A percentile compares a stretch with the other conserved stretches of the same genome.
Evolutionary conservation across 2,329 filamentous ascomycete genomes (phyloP).

Genomic region (Elsinoe australis): DNA sequence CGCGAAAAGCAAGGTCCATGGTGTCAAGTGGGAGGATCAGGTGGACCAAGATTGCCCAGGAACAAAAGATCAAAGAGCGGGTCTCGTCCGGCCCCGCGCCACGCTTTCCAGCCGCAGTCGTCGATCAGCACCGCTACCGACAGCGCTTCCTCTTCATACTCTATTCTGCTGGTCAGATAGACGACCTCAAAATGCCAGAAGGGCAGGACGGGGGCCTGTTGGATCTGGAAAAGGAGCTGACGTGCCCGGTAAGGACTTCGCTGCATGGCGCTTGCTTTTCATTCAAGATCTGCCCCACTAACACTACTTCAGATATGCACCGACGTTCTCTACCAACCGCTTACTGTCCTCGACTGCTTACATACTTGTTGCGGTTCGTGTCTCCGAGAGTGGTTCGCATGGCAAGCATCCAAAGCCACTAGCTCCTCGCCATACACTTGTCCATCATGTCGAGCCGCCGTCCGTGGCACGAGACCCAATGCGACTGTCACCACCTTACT

Average conservation of each 20-base stretch:
- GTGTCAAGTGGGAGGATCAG: slow-evolving; percentile 5
- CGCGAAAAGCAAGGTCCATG: too few species aligned
- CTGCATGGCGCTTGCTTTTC: neutral
- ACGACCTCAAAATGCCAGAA: slow-evolving; percentile 13
- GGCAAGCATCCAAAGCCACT: slow-evolving; percentile 58
- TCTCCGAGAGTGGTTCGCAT: slow-evolving; percentile 90
- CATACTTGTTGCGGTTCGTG: slow-evolving; percentile 88
- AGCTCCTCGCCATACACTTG: slow-evolving; percentile 65
- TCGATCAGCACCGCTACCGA: neutral
- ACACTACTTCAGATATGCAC: slow-evolving; percentile 70
- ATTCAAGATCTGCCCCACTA: neutral
- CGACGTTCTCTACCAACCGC: slow-evolving; percentile 49
- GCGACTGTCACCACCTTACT: slow-evolving; percentile 81
- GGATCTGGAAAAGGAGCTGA: slow-evolving; percentile 88
- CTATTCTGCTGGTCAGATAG: neutral
- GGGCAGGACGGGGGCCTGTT: slow-evolving; percentile 33
- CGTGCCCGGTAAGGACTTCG: slow-evolving; percentile 66
- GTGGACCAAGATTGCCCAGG: slow-evolving; percentile 10
- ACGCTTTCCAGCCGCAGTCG: neutral
- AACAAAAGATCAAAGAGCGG: slow-evolving; percentile 1
- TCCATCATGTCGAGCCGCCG: slow-evolving; percentile 79
- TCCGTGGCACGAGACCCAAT: slow-evolving; percentile 83
- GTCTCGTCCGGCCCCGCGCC: slow-evolving; percentile 2
- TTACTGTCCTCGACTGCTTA: slow-evolving; percentile 35
- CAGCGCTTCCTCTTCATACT: neutral